phyloP scores from a whole-genome alignment of 2,329 filamentous ascomycete genomes.

The Helotiales sp. region DNA sequence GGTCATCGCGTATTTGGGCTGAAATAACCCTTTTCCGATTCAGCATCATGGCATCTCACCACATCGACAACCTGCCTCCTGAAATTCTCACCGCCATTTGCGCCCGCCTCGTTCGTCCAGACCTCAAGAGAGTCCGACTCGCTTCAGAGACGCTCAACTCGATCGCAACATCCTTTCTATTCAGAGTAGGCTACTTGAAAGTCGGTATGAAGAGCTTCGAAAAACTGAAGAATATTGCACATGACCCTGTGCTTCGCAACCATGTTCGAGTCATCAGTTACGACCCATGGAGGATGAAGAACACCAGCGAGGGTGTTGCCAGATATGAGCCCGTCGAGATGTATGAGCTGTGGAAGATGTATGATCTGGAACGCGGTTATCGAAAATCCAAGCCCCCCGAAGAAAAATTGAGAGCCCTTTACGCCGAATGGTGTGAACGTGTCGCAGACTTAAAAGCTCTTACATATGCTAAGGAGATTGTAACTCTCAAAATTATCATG shows the following conservation, averaged over 20 bases:
- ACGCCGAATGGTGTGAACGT: background rate
- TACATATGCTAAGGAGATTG: background rate
- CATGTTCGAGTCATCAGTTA: slow-evolving; percentile 2
- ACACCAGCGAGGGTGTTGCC: background rate
- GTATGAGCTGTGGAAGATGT: background rate
- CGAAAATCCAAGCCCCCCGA: background rate
- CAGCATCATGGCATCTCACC: background rate
- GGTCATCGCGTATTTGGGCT: background rate
- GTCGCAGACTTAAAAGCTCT: background rate
- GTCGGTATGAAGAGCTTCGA: background rate
- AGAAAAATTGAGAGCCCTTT: background rate
- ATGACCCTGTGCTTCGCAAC: background rate
- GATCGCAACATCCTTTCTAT: background rate
- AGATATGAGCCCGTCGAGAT: background rate
- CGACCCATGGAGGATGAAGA: background rate
- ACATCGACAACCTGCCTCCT: background rate
- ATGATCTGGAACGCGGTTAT: background rate
- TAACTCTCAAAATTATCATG: background rate
- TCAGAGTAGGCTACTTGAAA: background rate
- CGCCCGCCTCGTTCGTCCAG: background rate
- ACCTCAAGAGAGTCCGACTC: background rate
- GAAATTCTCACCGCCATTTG: slow-evolving; percentile 7
- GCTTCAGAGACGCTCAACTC: background rate
- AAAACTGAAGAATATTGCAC: background rate
- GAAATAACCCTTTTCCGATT: background rate